A percentile compares a stretch with the other conserved stretches of the same genome.
These are phyloP conservation scores for Pittosporum tobira DNA, from an alignment of 129 eudicot genomes.

Conservation along the genomic window DNA sequence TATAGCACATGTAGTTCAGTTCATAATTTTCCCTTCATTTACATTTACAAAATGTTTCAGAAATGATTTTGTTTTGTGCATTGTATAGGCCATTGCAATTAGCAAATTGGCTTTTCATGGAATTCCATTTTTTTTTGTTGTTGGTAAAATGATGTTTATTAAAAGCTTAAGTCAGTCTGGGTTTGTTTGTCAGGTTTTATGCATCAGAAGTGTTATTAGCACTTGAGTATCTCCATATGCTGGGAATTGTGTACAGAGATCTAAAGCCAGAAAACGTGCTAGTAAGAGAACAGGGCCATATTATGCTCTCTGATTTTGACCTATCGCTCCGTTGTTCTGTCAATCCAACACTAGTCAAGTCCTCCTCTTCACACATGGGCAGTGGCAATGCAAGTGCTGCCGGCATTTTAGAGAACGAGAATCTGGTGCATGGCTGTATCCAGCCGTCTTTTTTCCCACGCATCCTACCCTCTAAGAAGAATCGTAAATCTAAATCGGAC, in stretches of 20 bases:
- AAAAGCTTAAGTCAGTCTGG: no score
- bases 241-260: conserved; percentile 82
- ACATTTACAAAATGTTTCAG: no score
- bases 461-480: conserved; percentile 36
- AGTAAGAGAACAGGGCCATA: conserved; percentile 77
- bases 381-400: conserved; percentile 10
- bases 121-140: no score
- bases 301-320: conserved; percentile 83
- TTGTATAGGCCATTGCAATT: background rate
- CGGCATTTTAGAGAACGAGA: conserved; percentile 11
- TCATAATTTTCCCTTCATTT: no score
- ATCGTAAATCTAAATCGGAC: conserved; percentile 15
- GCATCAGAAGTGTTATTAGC: conserved; percentile 72
- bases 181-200: conserved; percentile 42
- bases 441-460: conserved; percentile 42
- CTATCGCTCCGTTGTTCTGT: conserved; percentile 83
- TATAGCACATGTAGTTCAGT: no score
- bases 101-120: background rate
- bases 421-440: conserved; percentile 27
- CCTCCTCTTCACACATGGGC: conserved; percentile 16
- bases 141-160: no score
- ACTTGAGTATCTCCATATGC: conserved; percentile 82
- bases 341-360: conserved; percentile 62
- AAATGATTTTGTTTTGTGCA: no score
- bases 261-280: conserved; percentile 86